Evolutionary conservation across 768 basidiomycete genomes (phyloP).

Genomic region (Auricularia heimuer): DNA sequence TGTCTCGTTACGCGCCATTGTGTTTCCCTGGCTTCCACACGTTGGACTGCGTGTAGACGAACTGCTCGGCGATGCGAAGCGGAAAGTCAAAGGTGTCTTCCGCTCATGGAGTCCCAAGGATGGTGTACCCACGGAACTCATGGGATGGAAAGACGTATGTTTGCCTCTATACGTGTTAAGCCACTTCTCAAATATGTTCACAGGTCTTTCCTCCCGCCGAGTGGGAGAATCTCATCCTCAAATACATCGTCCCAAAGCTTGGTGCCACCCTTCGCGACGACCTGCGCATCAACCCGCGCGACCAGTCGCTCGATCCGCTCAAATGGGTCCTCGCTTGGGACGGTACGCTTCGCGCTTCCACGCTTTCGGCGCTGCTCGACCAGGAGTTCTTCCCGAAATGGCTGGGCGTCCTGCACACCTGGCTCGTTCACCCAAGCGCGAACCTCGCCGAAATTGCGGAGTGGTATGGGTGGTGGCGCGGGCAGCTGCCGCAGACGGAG

Average conservation of each 20-base stretch:
- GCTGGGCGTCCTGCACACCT: conserved; percentile 82
- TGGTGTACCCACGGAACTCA: conserved; percentile 63
- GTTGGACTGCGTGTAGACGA: conserved; percentile 75
- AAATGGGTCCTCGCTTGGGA: conserved; percentile 71
- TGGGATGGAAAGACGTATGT: conserved; percentile 73
- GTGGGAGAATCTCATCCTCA: conserved; percentile 87
- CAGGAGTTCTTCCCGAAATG: conserved; percentile 95
- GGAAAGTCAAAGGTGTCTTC: conserved; percentile 74
- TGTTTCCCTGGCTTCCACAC: conserved; percentile 94
- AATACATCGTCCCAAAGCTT: conserved; percentile 87
- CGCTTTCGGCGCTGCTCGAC: conserved; percentile 78
- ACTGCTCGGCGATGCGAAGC: conserved; percentile 75
- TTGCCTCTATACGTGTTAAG: neutral
- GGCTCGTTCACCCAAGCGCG: conserved; percentile 84
- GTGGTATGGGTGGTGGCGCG: conserved; percentile 92
- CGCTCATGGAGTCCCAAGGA: conserved; percentile 67
- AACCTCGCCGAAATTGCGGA: conserved; percentile 87
- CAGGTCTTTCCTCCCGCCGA: conserved; percentile 70
- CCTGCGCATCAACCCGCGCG: conserved; percentile 83
- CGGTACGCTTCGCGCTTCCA: conserved; percentile 56
- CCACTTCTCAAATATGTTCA: conserved; percentile 4
- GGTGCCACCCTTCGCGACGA: conserved; percentile 72
- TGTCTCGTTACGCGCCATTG: conserved; percentile 61
- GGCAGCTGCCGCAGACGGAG: conserved; percentile 59
- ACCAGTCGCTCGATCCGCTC: conserved; percentile 81